Base-by-base conservation (phyloP, 2,329 filamentous ascomycete genomes). In the Stagonosporopsis vannaccii region DNA sequence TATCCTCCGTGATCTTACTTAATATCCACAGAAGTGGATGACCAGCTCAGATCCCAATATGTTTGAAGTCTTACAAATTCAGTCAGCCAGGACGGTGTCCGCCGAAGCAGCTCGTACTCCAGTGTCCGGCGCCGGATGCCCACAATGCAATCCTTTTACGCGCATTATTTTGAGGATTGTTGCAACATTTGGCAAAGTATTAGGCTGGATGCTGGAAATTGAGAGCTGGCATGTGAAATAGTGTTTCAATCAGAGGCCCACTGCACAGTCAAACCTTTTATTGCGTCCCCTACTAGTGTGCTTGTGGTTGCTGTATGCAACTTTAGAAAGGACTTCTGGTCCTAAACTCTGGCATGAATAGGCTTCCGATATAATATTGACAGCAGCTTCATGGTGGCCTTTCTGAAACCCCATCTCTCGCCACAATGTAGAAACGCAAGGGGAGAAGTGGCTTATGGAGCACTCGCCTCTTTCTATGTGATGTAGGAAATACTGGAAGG, bases 361-460 rank as follows among this genome's bases (percentile, higher is more conserved):
- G n/a, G n/a, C 4, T 28, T 28, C 11, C 26, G 26, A 11, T 6
- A 11, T 28, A 28, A 46, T 40, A 39, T 66, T 58, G 30, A 50
- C 54, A 11, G 49, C 51, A 6, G 12, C 23, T 15, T 26, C 30
- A 32, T 50, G 28, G 12, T 37, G 26, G 17, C 66, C 69, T 69
- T 66, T 63, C 61, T 67, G 28, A 65, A 60, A 13, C 67, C 40
- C 28, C 67, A 58, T 13, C 36, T 13, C 4, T 42, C 28, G 8
- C 59, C 41, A 33, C 62, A 66, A 40, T 69, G 46, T 2, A 67
- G 42, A 22, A 20, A 3, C 67, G 57, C 0, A 60, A 61, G 8
- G 63, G 50, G 22, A 69, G 53, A 9, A 63, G 22, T 7, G 58
- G 55, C 37, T 68, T 63, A 46, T 62, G 56, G 13, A 59, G 41